Conservation (phyloP, 192 early-diverging fungal species). For the Coemansia sp. region DNA sequence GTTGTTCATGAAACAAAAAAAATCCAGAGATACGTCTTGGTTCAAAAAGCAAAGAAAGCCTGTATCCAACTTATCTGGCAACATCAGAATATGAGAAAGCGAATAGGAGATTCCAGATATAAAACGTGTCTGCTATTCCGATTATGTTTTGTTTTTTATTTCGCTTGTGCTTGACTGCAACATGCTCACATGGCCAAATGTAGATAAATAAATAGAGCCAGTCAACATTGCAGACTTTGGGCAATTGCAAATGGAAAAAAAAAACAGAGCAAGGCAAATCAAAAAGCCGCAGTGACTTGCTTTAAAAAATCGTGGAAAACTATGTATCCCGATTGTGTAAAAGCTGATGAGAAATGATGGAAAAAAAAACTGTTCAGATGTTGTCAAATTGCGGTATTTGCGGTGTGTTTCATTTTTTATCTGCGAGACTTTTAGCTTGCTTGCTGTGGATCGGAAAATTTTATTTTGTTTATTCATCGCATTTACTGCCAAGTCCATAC, state of each 20-base stretch:
- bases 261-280: too few relatives aligned
- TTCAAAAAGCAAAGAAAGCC: too few relatives aligned
- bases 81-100: too few relatives aligned
- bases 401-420: background rate
- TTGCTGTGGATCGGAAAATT: background rate
- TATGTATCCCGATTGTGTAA: too few relatives aligned
- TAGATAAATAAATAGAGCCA: background rate
- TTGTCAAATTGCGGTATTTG: background rate
- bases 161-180: background rate
- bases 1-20: too few relatives aligned
- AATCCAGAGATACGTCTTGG: too few relatives aligned
- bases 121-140: background rate
- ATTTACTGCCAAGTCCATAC: background rate
- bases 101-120: background rate
- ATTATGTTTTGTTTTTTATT: background rate
- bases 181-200: background rate
- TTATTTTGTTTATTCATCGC: background rate
- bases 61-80: too few relatives aligned
- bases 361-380: background rate
- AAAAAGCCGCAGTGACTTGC: background rate
- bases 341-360: too few relatives aligned
- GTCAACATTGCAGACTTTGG: background rate
- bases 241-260: too few relatives aligned
- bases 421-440: background rate
- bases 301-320: too few relatives aligned